Base-by-base conservation (phyloP, 345 rosid species). In the Aquilaria sinensis region DNA sequence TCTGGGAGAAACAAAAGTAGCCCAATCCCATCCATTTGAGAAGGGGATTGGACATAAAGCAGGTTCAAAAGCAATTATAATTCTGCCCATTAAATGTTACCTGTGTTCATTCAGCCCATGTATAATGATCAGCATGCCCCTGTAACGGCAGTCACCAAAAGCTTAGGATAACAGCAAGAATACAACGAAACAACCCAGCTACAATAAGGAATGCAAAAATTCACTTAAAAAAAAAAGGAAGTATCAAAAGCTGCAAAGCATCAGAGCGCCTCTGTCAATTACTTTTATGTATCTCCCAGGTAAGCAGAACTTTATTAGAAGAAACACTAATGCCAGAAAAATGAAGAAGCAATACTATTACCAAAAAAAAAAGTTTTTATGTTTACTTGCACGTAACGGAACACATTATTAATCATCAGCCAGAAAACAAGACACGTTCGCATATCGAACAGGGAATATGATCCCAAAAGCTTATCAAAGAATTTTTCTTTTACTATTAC, bases 31-130 rank as follows among this genome's bases (percentile, higher is more conserved):
- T 37, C 43, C 8, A 9, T 37, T 37, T 37, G 43, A 9, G 43
- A 37, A 37, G 1, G 43, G 43, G 43, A 5, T 37, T 37, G 8
- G 43, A 60, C 2, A 11, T 6, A 56, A 37, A 57, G 45, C 5
- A 53, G 51, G 2, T 16, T 16, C 32, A 30, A 13, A 11, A 29
- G 57, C 57, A 23, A 53, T 14, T 6, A 7, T 2, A 29, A 67
- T 10, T 59, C 51, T 53, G 2, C 54, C 14, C 16, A 34, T 45
- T 32, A 33, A 58, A 53, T 59, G 10, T 75, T 84, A 94, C 99
- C 97, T 80, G 77, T 94, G 99, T 76, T 94, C 99, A 61, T 94
- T 94, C 49, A 94, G 77, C 63, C 99, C 99, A 29, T 94, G 99
- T 31, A 94, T 82, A 23, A 94, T 86, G 60, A 90, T 72, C 80